Evolutionary conservation across 2,329 filamentous ascomycete species (phyloP), one percentile per base, ranked within the genome.

Genomic region (Penicillium sp.): DNA sequence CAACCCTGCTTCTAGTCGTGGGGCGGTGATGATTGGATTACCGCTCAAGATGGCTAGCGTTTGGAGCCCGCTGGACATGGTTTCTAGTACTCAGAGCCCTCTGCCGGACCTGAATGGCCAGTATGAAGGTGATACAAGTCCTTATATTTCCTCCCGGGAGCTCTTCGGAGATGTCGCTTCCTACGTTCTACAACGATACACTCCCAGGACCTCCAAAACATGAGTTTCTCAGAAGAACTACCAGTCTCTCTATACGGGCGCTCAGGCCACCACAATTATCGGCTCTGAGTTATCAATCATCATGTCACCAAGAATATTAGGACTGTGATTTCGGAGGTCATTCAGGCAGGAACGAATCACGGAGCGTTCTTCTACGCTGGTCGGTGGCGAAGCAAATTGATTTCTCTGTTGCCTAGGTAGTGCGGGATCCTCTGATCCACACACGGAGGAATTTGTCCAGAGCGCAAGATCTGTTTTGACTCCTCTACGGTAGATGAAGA

Each of bases 1-100:
- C 4, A 22, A 50, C 5, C 54, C 58, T 4, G 22, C 43, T 22
- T 50, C 58, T 18, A 52, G 22, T 13, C 58, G 58, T 18, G 58
- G 54, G 18, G 50, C 54, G 6, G 49, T 56, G 11, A 60, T 60
- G 49, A 14, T 60, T n/a, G 39, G 37, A 18, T 50, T 60, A 31
- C 58, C 58, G 5, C 50, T 54, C 4, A 37, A 40, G n/a, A 57
- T 60, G 9, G 13, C 54, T 16, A 19, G 37, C 1, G 50, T 50
- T 40, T 60, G 58, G 58, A 44, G 31, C 6, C 51, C 56, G n/a
- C 10, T 36, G 5, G 22, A 51, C 14, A 36, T 22, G 36, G 3
- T 10, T 3, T 3, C n/a, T n/a, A 24, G 6, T 22, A 2, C 47
- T n/a, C 10, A 6, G 35, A 9, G 24, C 10, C 6, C 4, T 39